Conservation (phyloP, 768 basidiomycete genomes). For the Auricularia cornea region DNA sequence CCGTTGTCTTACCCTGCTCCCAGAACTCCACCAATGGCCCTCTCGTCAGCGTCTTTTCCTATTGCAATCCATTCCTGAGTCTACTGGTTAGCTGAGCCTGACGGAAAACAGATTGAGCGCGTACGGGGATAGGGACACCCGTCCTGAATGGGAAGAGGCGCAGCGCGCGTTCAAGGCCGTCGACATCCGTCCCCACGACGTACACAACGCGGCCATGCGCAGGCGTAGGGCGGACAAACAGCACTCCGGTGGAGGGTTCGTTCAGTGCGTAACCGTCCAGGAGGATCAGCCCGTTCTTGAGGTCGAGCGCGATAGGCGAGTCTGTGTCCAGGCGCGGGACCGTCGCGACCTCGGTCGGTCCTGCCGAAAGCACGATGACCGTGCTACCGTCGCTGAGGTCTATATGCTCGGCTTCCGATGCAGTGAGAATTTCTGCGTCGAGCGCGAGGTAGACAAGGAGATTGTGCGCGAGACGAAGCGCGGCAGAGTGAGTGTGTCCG, state of each 20-base stretch:
- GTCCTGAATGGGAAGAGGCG: conserved; percentile 82
- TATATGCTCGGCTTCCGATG: conserved; percentile 26
- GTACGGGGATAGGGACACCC: conserved; percentile 51
- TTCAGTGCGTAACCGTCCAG: conserved; percentile 13
- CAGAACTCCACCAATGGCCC: conserved; percentile 64
- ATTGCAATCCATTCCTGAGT: conserved; percentile 60
- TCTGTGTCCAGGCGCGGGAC: conserved; percentile 14
- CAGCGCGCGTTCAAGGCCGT: conserved; percentile 56
- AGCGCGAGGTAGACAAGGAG: conserved; percentile 61
- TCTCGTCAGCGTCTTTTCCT: conserved; percentile 39
- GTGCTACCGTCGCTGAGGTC: conserved; percentile 35
- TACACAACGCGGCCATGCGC: conserved; percentile 38
- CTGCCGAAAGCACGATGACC: conserved; percentile 48
- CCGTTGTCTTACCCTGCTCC: conserved; percentile 60
- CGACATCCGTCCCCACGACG: conserved; percentile 46
- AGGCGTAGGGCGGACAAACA: conserved; percentile 51
- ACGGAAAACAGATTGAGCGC: too few species aligned
- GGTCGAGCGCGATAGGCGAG: conserved; percentile 14
- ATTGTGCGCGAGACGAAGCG: conserved; percentile 59
- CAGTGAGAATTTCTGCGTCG: conserved; percentile 51
- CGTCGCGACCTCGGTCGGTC: conserved; percentile 26
- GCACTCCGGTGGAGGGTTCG: conserved; percentile 29
- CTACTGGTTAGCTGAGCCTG: too few species aligned
- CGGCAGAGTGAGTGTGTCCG: conserved; percentile 40
- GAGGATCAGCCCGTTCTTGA: conserved; percentile 12